phyloP scores from a whole-genome alignment of 106 monocot genomes.

The Apostasia ramifera region DNA sequence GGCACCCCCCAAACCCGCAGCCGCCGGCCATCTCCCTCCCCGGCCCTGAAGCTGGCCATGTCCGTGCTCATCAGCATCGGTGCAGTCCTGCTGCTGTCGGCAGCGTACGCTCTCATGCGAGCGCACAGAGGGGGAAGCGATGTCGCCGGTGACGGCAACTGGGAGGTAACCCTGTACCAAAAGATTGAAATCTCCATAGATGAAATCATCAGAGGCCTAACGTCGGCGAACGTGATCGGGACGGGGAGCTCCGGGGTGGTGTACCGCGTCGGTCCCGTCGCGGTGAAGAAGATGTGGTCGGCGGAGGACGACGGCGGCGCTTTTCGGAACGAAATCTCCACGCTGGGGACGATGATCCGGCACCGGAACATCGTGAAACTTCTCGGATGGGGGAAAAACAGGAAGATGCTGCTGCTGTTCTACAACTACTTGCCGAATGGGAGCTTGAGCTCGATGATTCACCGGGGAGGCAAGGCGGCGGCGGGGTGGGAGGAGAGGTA shows the following conservation, averaged over 20 bases:
- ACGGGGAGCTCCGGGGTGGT: conserved; percentile 96
- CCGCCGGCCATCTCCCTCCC: conserved; percentile 7
- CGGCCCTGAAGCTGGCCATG: conserved; percentile 62
- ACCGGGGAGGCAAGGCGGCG: conserved; percentile 46
- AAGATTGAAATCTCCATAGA: conserved; percentile 68
- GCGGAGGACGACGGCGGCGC: conserved; percentile 28
- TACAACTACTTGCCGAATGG: conserved; percentile 82
- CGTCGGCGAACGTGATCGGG: conserved; percentile 77
- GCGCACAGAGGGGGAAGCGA: conserved; percentile 7
- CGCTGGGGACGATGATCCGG: conserved; percentile 64
- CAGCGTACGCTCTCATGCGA: conserved; percentile 34
- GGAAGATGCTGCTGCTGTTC: conserved; percentile 60
- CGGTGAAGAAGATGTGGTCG: conserved; percentile 97
- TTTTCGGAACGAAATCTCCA: conserved; percentile 65
- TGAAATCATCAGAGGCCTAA: conserved; percentile 45
- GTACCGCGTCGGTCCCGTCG: conserved; percentile 61
- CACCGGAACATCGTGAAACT: conserved; percentile 87
- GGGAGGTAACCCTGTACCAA: conserved; percentile 85
- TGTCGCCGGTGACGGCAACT: conserved; percentile 13
- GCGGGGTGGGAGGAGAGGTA: conserved; percentile 78
- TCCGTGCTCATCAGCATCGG: conserved; percentile 49
- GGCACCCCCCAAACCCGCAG: background rate
- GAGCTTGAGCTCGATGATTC: conserved; percentile 64
- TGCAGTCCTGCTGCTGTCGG: conserved; percentile 37
- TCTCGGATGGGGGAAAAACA: conserved; percentile 64